Conservation (phyloP, 2,329 filamentous ascomycete genomes). For the Neospermospora avenae region DNA sequence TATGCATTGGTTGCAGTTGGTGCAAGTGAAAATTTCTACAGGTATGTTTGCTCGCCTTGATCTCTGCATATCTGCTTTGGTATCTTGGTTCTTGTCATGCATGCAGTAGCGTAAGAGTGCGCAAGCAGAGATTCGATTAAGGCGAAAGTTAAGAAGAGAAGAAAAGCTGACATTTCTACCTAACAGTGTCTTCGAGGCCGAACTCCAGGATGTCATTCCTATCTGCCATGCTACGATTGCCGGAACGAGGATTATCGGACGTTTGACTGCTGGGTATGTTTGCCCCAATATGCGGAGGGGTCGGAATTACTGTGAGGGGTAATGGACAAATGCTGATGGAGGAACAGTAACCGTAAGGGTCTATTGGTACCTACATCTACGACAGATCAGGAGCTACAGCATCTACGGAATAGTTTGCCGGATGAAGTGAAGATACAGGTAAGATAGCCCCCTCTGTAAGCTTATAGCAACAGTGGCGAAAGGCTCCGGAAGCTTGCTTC, state of each 20-base stretch:
- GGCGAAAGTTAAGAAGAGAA: background rate
- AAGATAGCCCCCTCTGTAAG: conserved; percentile 1
- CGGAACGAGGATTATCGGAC: conserved; percentile 91
- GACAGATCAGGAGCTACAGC: conserved; percentile 96
- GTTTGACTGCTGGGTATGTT: conserved; percentile 82
- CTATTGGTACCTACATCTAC: conserved; percentile 94
- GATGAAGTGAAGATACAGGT: conserved; percentile 80
- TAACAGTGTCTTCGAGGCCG: conserved; percentile 88
- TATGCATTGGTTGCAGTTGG: conserved; percentile 93
- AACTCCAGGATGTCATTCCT: conserved; percentile 94
- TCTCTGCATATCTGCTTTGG: background rate
- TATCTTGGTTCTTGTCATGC: background rate
- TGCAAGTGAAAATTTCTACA: conserved; percentile 98
- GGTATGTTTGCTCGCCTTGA: conserved; percentile 42
- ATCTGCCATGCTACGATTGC: conserved; percentile 97
- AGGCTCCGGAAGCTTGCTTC: background rate
- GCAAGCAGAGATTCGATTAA: background rate
- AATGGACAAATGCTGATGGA: conserved; percentile 16
- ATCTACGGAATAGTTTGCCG: conserved; percentile 91
- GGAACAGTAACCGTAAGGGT: conserved; percentile 81
- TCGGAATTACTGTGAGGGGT: background rate
- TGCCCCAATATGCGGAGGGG: too few relatives aligned
- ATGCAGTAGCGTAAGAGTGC: background rate
- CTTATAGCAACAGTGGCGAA: background rate
- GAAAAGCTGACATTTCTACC: conserved; percentile 7